Percentiles rank a stretch among this genome's conserved stretches.
Conservation (phyloP, 2,329 filamentous ascomycete species). For the Escovopsis sp. region DNA sequence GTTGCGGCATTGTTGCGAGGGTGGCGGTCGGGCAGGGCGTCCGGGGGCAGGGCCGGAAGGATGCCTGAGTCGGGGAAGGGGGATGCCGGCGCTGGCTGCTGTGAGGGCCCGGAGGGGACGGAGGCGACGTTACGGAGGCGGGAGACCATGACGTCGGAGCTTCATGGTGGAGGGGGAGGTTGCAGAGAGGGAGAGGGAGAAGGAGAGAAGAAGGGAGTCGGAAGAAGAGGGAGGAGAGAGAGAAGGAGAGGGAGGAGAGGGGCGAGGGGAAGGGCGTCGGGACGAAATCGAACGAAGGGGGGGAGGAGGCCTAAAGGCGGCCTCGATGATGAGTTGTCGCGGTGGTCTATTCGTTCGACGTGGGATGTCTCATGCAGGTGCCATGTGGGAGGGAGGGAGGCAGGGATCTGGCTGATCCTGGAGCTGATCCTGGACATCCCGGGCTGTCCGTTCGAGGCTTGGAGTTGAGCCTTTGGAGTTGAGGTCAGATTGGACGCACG, state of each 20-base stretch:
- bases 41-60: slow-evolving; percentile 29
- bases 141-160: slow-evolving; percentile 18
- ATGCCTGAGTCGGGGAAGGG: slow-evolving; percentile 19
- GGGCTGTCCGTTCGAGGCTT: too few species aligned
- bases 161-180: slow-evolving; percentile 12
- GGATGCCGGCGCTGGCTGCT: slow-evolving; percentile 2
- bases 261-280: too few species aligned
- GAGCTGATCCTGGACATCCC: too few species aligned
- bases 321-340: too few species aligned
- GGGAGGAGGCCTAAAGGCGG: too few species aligned
- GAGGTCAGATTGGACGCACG: too few species aligned
- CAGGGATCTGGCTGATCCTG: too few species aligned
- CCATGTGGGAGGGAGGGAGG: too few species aligned
- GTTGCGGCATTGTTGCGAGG: slow-evolving; percentile 40
- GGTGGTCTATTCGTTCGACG: too few species aligned
- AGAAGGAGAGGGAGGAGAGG: not conserved
- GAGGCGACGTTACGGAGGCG: slow-evolving; percentile 18
- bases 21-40: slow-evolving; percentile 28
- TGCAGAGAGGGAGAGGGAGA: not conserved
- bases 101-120: slow-evolving; percentile 5
- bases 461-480: too few species aligned
- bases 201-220: not conserved
- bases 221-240: slow-evolving; percentile 1
- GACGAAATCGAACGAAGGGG: too few species aligned
- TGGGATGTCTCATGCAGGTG: too few species aligned